phyloP scores from a whole-genome alignment of 805 yeast genomes.

The Wickerhamiella sergipiensis region DNA sequence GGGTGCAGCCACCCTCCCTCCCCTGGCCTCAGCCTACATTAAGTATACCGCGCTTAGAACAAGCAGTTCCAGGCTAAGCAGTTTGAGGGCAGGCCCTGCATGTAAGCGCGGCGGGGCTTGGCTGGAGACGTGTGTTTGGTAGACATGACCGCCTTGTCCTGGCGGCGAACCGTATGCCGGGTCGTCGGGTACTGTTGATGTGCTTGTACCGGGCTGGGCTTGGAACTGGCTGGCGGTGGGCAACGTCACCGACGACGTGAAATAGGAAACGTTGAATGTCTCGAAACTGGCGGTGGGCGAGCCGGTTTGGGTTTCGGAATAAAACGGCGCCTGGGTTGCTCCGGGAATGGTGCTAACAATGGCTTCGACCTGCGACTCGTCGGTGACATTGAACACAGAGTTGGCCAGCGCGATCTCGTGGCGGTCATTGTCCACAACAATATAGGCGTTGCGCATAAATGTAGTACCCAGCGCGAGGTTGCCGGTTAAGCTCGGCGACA shows the following conservation, averaged over 20 bases:
- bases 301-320: constrained; percentile 9
- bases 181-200: not conserved
- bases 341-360: constrained; percentile 10
- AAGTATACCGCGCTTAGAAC: not conserved
- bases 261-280: not conserved
- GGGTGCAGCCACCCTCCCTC: no score
- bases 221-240: not conserved
- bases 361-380: constrained; percentile 3
- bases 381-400: constrained; percentile 20
- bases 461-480: constrained; percentile 47
- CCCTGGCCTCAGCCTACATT: not conserved
- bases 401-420: constrained; percentile 43
- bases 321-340: constrained; percentile 19
- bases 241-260: not conserved
- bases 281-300: not conserved
- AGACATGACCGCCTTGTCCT: not conserved
- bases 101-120: not conserved
- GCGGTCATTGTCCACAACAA: constrained; percentile 52
- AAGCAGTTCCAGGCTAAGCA: not conserved
- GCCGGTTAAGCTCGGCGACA: constrained; percentile 13
- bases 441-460: constrained; percentile 49
- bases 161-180: not conserved
- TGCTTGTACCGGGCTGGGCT: not conserved
- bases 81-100: not conserved
- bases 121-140: not conserved